A percentile compares a stretch with the other conserved stretches of the same genome.
Conservation (phyloP, 768 basidiomycete genomes). For the Leccinum imitatum region DNA sequence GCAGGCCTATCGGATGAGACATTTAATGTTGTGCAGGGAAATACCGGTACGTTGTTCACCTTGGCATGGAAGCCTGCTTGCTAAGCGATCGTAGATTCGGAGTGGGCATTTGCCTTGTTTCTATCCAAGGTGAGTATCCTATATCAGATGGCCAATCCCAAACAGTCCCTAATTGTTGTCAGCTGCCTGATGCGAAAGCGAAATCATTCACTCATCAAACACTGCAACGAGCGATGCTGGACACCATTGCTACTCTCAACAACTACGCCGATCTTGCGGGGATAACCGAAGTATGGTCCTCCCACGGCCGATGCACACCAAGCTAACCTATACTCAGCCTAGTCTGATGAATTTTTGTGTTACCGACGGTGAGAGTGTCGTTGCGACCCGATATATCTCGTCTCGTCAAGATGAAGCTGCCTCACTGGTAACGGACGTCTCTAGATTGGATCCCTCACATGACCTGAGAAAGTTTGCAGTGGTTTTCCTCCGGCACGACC, state of each 20-base stretch:
- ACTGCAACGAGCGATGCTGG: slow-evolving; percentile 83
- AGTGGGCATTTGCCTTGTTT: slow-evolving; percentile 95
- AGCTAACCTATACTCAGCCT: slow-evolving; percentile 47
- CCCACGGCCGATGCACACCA: not conserved
- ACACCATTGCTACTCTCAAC: slow-evolving; percentile 82
- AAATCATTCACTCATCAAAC: slow-evolving; percentile 67
- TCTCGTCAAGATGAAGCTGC: slow-evolving; percentile 91
- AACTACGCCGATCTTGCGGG: slow-evolving; percentile 67
- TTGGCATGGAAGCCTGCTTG: not conserved
- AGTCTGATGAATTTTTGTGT: slow-evolving; percentile 95
- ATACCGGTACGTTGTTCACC: slow-evolving; percentile 62
- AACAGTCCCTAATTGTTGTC: slow-evolving; percentile 11
- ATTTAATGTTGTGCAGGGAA: slow-evolving; percentile 86
- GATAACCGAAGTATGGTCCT: slow-evolving; percentile 59
- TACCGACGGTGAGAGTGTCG: slow-evolving; percentile 90
- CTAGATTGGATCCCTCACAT: slow-evolving; percentile 1
- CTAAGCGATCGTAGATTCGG: slow-evolving; percentile 62
- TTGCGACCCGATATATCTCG: slow-evolving; percentile 94
- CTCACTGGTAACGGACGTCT: slow-evolving; percentile 57
- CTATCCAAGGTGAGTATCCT: slow-evolving; percentile 63
- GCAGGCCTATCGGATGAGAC: slow-evolving; percentile 74
- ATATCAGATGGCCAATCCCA: not conserved
- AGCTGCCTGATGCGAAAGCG: slow-evolving; percentile 83
- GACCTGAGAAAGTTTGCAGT: slow-evolving; percentile 41
- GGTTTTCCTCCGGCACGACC: slow-evolving; percentile 94